Base-by-base conservation (phyloP, 768 basidiomycete species). In the Suillus spraguei region DNA sequence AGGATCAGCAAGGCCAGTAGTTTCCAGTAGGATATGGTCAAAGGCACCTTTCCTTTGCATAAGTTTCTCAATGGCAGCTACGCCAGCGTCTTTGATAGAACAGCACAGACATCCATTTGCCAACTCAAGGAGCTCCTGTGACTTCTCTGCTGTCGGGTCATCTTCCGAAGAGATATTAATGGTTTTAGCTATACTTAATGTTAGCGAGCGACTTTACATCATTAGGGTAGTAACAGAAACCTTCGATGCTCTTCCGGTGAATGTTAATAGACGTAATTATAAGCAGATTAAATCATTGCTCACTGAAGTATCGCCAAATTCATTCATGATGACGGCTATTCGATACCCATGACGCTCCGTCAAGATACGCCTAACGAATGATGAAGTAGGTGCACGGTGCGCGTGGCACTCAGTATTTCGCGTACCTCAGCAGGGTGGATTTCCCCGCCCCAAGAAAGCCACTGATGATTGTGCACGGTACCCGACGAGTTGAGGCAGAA, bases 101-200 rank as follows among this genome's bases (percentile, higher is more conserved):
- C 97, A 99, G 76, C 97, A 99, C n/a, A 99, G 75, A 74, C 97
- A 99, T 20, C 97, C 97, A 74, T 99, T 97, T 0, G 95, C 89
- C 1, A 99, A 84, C 68, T 97, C 95, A 11, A 99, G 85, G 70
- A 97, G 87, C 70, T 96, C 94, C 72, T 94, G 90, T 1, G 89
- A 88, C 52, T 85, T 79, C 55, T 87, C 83, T 20, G 83, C 87
- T 14, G 82, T 76, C 9, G 87, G 87, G 67, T 88, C 85, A 39
- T 87, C 84, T 2, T 78, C 77, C 14, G 89, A 88, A 4, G 91
- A 83, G 9, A 98, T 84, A 62, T 92, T 94, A 71, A 99, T 90
- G 0, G 93, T 83, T 77, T 90, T 93, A 52, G 93, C 95, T 97
- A 74, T 11, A 44, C 58, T 35, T 28, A 5, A 58, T 58, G 35